Evolutionary conservation across 1,284 basidiomycete genomes (phyloP), one percentile per base, ranked within the genome.

Genomic region (Moesziomyces globuligerus): DNA sequence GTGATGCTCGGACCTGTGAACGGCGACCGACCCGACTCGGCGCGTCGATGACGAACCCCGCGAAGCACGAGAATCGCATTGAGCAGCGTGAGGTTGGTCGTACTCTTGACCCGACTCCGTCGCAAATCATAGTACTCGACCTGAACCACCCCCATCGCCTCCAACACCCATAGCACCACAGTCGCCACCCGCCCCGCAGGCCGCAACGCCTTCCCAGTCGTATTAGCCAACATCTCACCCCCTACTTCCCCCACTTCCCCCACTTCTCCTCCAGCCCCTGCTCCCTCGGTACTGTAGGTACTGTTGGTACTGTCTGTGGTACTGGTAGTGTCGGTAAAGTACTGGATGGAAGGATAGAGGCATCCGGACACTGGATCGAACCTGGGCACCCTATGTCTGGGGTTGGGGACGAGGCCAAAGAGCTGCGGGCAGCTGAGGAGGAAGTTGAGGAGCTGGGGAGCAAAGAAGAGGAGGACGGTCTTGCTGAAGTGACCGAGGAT

Each of bases 371-470:
- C 23, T 0, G 42, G 34, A 46, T 74, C 21, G n/a, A 66, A 69
- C 10, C 59, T 87, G 49, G 96, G 96, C 15, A 99, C 87, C 26
- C 96, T 88, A 84, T 98, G 96, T 40, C 96, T 86, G 2, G 96
- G 96, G 78, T 94, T 97, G 0, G 91, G 90, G 7, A 98, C 91
- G 9, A 99, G 83, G 1, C 92, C 91, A 79, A 98, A 98, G 2
- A 99, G 85, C 81, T 99, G 96, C 4, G 96, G 96, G 73, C 90
- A 92, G 21, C 93, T 96, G 36, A 98, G 86, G 39, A 97, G 48
- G 78, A 99, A 99, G 83, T 99, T 98, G 88, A 98, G 92, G 67
- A 97, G 91, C 81, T 99, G 96, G 5, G 96, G 96, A 29, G 97
- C 86, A 86, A 98, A 98, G 86, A 99, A 98, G 25, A 98, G 86